Percentiles rank a stretch among this genome's conserved stretches.
Conservation (phyloP, 1,139 yeast genomes). For the Diutina neorugosa region DNA sequence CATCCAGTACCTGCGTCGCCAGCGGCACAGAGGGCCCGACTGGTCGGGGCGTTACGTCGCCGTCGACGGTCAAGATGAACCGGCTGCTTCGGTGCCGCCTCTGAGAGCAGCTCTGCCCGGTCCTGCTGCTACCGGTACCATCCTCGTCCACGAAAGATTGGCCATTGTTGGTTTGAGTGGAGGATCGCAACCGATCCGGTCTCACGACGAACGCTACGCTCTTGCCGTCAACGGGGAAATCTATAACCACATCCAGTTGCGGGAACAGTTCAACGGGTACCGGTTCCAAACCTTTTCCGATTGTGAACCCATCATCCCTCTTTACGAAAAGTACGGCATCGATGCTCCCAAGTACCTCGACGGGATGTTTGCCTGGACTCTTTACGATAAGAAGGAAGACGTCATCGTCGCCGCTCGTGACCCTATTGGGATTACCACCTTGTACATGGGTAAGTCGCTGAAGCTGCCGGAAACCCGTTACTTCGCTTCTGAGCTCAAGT, state of each 20-base stretch:
- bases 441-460: constrained; percentile 84
- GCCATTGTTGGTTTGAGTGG: constrained; percentile 93
- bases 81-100: neutral
- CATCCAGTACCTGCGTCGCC: constrained; percentile 76
- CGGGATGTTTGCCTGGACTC: constrained; percentile 96
- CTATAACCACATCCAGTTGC: constrained; percentile 85
- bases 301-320: constrained; percentile 95
- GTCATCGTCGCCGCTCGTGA: constrained; percentile 87
- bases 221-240: constrained; percentile 96
- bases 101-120: neutral
- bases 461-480: constrained; percentile 62
- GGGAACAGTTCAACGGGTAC: constrained; percentile 63
- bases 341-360: constrained; percentile 91
- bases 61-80: constrained; percentile 31
- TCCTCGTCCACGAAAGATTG: constrained; percentile 85
- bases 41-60: constrained; percentile 80
- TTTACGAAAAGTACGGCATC: constrained; percentile 71
- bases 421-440: constrained; percentile 93
- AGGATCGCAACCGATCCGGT: constrained; percentile 95
- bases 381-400: constrained; percentile 51
- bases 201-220: constrained; percentile 59
- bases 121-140: constrained; percentile 30
- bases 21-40: constrained; percentile 98
- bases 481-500: constrained; percentile 91
- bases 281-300: constrained; percentile 63